Base-by-base conservation (phyloP, 805 yeast genomes). In the Starmerella geochares region DNA sequence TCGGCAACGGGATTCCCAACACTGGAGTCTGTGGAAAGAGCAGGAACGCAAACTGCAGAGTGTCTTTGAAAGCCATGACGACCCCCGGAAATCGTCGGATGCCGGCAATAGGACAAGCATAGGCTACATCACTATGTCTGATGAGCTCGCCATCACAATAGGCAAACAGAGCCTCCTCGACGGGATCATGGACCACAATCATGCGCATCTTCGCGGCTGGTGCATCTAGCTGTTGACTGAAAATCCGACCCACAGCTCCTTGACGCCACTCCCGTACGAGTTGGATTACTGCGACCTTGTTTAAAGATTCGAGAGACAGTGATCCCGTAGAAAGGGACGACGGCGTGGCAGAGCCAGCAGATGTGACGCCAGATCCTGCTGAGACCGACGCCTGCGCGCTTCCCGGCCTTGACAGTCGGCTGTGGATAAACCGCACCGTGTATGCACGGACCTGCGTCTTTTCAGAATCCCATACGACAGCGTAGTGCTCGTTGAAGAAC, bases 251-350 rank as follows among this genome's bases (percentile, higher is more conserved):
- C 4, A 47, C 17, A 5, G 28, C 33, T 11, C n/a, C 5, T 39
- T 47, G 55, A 2, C 37, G 21, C 57, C 57, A 54, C 14, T 52
- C 52, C 7, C 51, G 37, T 11, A 38, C 14, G 9, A 46, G 48
- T n/a, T 51, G 35, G 1, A 51, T 11, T 13, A 54, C 47, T 3
- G 57, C 57, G 14, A 40, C 44, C 17, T 27, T 40, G 33, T 14
- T 17, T 8, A 25, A 13, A 6, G 44, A 27, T 16, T 40, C 44
- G 7, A 23, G 5, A 3, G 42, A n/a, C 13, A 38, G 20, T 7
- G 42, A 38, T 6, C 29, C 28, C 11, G 29, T n/a, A 2, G 42
- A 24, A 14, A 38, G 14, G 11, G 42, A 38, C 1, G 42, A 24
- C 42, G 42, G 23, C 28, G 23, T 23, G 2, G 42, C 42, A 5